Base-by-base conservation (phyloP, 768 basidiomycete species). In the Boletus edulis region DNA sequence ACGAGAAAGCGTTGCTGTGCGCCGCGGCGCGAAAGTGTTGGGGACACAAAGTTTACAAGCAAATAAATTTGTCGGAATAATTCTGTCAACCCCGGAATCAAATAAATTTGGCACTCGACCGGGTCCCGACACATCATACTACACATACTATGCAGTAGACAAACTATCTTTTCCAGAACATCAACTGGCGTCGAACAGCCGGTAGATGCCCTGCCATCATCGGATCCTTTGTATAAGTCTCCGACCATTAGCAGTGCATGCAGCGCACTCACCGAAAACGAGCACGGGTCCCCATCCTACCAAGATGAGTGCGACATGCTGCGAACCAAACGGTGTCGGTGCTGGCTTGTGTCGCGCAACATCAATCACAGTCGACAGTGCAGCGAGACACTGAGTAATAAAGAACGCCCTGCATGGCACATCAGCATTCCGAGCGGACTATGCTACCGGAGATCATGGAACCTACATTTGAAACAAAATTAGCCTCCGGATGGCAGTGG, bases 251-350 rank as follows among this genome's bases (percentile, higher is more conserved):
- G 12, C 34, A 22, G 3, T 20, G 15, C 14, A 20, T 14, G 32
- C 7, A 18, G 8, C 43, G 12, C 34, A 62, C 76, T 58, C 51
- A 80, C 85, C 78, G 59, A 86, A 81, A 35, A 84, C 63, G 20
- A 87, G 34, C 11, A 73, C 70, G 9, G 85, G 86, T 7, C 76
- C 81, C 85, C 85, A 87, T 11, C 76, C 83, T 10, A 73, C 76
- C 24, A 86, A 67, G 17, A 87, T 61, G 43, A 87, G 64, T 38
- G 83, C 81, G 51, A 88, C 63, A 64, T 88, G 83, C 55, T 88
- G 86, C 29, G 85, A 81, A 27, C 85, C 85, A 59, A 88, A 80
- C 5, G 85, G 71, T 14, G 77, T 68, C 3, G 86, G 83, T 13
- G 60, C 58, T 22, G 67, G 47, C 2, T 68, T 70, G 43, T 66